Conservation (phyloP, 352 stramenopile genomes). For the Phytophthora citricola region DNA sequence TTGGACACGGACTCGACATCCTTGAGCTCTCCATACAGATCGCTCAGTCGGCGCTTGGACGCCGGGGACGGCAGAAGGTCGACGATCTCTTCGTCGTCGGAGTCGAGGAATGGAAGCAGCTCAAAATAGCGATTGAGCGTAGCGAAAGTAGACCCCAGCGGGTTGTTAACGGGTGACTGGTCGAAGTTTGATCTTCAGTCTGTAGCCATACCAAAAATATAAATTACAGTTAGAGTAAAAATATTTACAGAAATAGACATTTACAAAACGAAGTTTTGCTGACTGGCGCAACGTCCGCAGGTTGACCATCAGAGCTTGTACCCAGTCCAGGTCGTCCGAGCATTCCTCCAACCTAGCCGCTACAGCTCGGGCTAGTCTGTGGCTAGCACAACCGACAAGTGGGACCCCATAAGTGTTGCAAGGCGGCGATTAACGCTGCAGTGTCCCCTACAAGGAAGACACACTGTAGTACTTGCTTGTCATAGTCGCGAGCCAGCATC, state of each 20-base stretch:
- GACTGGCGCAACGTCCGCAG: conserved; percentile 8
- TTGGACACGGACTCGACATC: neutral
- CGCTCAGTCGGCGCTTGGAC: neutral
- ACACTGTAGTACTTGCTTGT: neutral
- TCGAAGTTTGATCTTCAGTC: conserved; percentile 2
- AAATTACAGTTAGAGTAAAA: neutral
- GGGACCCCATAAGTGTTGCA: neutral
- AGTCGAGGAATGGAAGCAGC: conserved; percentile 4
- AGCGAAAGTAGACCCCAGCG: conserved; percentile 2
- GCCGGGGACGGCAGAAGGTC: neutral
- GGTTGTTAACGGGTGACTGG: conserved; percentile 1
- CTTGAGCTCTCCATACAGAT: conserved; percentile 2
- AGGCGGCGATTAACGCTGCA: neutral
- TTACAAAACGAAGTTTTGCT: conserved; percentile 8
- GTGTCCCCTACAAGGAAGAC: conserved; percentile 3
- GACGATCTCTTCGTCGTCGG: conserved; percentile 1
- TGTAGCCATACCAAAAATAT: neutral
- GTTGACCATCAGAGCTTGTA: conserved; percentile 11
- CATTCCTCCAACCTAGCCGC: neutral
- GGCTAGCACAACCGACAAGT: neutral
- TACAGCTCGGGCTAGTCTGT: neutral
- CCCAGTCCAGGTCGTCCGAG: neutral
- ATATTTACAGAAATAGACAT: conserved; percentile 1
- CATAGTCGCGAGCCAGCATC: conserved; percentile 5
- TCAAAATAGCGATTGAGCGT: conserved; percentile 8